Conservation (phyloP, 2,329 filamentous ascomycete genomes). For the Penicillium brasilianum region DNA sequence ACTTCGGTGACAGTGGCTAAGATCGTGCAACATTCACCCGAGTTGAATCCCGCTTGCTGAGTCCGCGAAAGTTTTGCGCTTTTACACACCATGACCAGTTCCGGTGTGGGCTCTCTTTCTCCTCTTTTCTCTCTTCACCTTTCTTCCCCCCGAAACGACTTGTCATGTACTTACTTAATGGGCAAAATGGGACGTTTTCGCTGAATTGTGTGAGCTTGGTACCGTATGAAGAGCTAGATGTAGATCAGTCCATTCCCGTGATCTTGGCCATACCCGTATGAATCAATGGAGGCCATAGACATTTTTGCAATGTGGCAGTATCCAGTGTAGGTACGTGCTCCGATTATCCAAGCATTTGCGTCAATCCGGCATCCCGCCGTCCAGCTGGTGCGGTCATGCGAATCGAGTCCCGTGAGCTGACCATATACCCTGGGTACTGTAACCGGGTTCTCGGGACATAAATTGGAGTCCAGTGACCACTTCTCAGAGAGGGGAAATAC, state of each 20-base stretch:
- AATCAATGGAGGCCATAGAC: too few relatives aligned
- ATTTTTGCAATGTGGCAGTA: neutral
- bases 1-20: neutral
- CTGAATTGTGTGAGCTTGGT: constrained; percentile 15
- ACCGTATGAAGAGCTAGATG: neutral
- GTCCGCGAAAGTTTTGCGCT: neutral
- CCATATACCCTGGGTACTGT: too few relatives aligned
- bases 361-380: neutral
- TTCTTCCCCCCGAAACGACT: constrained; percentile 24
- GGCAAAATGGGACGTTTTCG: constrained; percentile 37
- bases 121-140: constrained; percentile 10
- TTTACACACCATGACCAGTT: neutral
- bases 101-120: neutral
- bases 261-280: neutral
- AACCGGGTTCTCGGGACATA: neutral
- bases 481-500: too few relatives aligned
- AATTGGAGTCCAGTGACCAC: neutral
- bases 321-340: neutral
- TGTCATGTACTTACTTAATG: constrained; percentile 40
- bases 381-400: constrained; percentile 10
- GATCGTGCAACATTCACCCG: neutral
- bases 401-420: neutral
- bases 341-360: neutral
- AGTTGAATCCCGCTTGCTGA: neutral
- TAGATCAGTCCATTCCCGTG: neutral